Evolutionary conservation across 2,329 filamentous ascomycete species (phyloP).

Genomic region (Nigrograna mackinnonii): DNA sequence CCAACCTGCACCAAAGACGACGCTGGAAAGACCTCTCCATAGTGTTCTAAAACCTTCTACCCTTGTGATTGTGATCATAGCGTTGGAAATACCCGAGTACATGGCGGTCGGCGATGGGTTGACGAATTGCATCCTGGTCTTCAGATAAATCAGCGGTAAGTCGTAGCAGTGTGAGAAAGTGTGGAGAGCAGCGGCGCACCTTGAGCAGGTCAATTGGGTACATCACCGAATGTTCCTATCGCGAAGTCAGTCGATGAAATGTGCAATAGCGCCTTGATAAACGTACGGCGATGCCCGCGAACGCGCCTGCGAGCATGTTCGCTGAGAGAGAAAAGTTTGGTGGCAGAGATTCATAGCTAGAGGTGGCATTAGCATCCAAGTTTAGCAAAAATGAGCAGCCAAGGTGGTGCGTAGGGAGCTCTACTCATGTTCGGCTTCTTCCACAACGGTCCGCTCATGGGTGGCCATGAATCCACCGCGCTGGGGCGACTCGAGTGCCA

Average conservation of each 20-base stretch:
- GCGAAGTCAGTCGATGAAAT: conserved; percentile 24
- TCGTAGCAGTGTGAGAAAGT: neutral
- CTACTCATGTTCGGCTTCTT: conserved; percentile 47
- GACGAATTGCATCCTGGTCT: conserved; percentile 98
- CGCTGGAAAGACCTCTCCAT: conserved; percentile 96
- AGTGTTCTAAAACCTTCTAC: conserved; percentile 88
- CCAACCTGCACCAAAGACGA: conserved; percentile 88
- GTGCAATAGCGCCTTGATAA: conserved; percentile 11
- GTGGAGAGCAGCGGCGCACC: conserved; percentile 56
- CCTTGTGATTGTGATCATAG: conserved; percentile 87
- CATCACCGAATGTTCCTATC: conserved; percentile 96
- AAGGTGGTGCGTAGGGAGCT: conserved; percentile 12
- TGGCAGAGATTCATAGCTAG: conserved; percentile 87
- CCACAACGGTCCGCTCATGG: conserved; percentile 41
- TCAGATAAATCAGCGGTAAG: conserved; percentile 26
- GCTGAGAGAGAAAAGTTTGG: conserved; percentile 91
- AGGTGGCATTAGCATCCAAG: no score
- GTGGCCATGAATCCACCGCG: conserved; percentile 45
- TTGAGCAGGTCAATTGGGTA: conserved; percentile 98
- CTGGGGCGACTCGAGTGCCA: conserved; percentile 38
- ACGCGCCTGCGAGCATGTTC: conserved; percentile 95
- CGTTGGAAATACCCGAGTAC: conserved; percentile 89
- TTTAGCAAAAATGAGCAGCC: neutral
- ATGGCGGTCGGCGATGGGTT: conserved; percentile 79
- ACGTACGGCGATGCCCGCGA: conserved; percentile 91